Evolutionary conservation across 1,284 basidiomycete species (phyloP).

Genomic region (Tausonia pullulans): DNA sequence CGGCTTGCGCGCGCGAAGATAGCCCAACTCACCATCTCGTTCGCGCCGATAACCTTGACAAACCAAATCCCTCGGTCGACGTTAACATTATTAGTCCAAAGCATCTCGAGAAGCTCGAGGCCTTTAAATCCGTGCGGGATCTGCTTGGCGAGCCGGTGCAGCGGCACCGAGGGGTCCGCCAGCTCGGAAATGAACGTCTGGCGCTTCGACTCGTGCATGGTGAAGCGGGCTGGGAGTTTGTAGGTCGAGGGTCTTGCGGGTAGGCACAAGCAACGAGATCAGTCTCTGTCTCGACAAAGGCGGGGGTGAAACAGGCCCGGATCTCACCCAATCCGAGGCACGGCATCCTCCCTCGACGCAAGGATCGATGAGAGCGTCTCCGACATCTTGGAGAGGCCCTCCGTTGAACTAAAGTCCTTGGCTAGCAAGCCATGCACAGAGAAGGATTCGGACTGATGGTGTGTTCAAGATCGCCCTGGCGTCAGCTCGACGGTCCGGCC

Average conservation of each 20-base stretch:
- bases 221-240: constrained; percentile 75
- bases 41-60: constrained; percentile 83
- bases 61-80: constrained; percentile 90
- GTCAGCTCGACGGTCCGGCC: neutral
- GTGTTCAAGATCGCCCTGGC: constrained; percentile 3
- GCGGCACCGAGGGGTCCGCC: constrained; percentile 75
- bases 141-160: constrained; percentile 72
- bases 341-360: constrained; percentile 22
- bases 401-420: constrained; percentile 36
- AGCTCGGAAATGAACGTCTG: constrained; percentile 84
- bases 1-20: constrained; percentile 24
- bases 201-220: constrained; percentile 77
- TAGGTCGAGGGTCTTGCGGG: constrained; percentile 55
- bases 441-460: constrained; percentile 41
- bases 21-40: constrained; percentile 59
- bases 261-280: neutral
- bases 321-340: constrained; percentile 31
- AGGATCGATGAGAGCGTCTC: constrained; percentile 61
- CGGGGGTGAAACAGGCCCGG: neutral
- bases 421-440: constrained; percentile 45
- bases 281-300: neutral
- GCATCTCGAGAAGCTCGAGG: constrained; percentile 76
- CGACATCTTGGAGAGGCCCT: constrained; percentile 57
- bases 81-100: constrained; percentile 70
- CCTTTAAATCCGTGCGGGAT: constrained; percentile 91